phyloP scores from a whole-genome alignment of 371 early-diverging fungal genomes.

The Basidiobolus heterosporus region DNA sequence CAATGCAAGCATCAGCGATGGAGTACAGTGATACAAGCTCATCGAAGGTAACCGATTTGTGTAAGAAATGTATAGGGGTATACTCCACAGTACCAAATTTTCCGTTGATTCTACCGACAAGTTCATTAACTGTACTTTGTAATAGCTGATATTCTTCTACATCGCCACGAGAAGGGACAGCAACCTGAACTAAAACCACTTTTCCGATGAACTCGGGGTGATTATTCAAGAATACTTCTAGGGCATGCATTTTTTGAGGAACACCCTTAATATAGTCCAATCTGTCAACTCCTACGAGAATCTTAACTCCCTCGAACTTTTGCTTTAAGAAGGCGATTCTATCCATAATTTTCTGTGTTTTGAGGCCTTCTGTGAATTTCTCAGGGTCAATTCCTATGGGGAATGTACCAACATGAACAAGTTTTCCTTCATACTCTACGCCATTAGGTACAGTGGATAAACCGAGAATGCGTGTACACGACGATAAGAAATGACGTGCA shows the following conservation, averaged over 20 bases:
- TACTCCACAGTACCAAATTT: conserved; percentile 84
- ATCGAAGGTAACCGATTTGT: conserved; percentile 87
- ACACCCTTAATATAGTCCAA: conserved; percentile 99
- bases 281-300: conserved; percentile 96
- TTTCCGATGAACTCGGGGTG: conserved; percentile 91
- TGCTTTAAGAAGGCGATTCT: conserved; percentile 64
- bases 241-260: conserved; percentile 94
- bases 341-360: conserved; percentile 40
- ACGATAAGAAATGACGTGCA: conserved; percentile 91
- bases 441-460: conserved; percentile 81
- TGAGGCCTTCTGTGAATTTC: conserved; percentile 72
- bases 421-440: conserved; percentile 74
- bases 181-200: conserved; percentile 92
- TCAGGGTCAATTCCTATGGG: conserved; percentile 99
- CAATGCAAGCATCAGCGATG: conserved; percentile 87
- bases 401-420: conserved; percentile 90
- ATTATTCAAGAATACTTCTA: conserved; percentile 78
- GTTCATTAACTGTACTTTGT: conserved; percentile 76
- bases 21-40: conserved; percentile 94
- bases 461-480: conserved; percentile 88
- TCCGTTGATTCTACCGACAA: conserved; percentile 95
- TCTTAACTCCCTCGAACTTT: conserved; percentile 73
- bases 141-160: conserved; percentile 95
- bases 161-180: conserved; percentile 91
- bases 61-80: conserved; percentile 94